Base-by-base conservation (phyloP, 805 yeast species). In the Candida takata region DNA sequence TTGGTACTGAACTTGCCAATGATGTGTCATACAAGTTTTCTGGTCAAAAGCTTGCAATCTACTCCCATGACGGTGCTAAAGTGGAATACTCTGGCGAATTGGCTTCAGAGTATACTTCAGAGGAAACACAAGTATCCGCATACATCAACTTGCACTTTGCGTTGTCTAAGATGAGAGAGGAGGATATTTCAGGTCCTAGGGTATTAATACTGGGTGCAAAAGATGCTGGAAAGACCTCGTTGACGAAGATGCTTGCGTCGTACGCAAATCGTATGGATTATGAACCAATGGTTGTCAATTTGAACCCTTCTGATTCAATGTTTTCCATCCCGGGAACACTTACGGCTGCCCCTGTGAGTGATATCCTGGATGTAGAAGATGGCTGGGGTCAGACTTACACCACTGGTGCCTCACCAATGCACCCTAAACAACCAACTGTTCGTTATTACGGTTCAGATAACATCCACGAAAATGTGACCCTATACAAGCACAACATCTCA, bases 351-450 rank as follows among this genome's bases (percentile, higher is more conserved):
- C 84, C 95, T 0, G 69, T 88, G 11, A 77, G 87, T 29, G 95
- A 85, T 51, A 62, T 77, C 27, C 64, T 88, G 24, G 95, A 92
- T 49, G 74, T 84, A 14, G 90, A 84, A 49, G 70, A 74, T 15
- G 71, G 72, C 2, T 82, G 94, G 65, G 95, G 95, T 42, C 84
- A 85, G 32, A 75, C 83, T 17, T 67, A 77, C 41, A 75, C 87
- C 1, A 77, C 84, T 9, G 92, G 94, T 29, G 76, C 84, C 1
- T 77, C 88, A 2, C 64, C 70, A 41, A 77, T 81, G 43, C 88
- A 84, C 55, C 84, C 84, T n/a, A 84, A 85, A 55, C 94, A 85
- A 57, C 97, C 97, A 1, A 56, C 82, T n/a, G 90, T 83, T 8
- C 79, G 82, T 49, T 78, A 72, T 49, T 86, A 67, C 58, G 98